Evolutionary conservation across 345 rosid species (phyloP).

Genomic region (Passiflora organensis): DNA sequence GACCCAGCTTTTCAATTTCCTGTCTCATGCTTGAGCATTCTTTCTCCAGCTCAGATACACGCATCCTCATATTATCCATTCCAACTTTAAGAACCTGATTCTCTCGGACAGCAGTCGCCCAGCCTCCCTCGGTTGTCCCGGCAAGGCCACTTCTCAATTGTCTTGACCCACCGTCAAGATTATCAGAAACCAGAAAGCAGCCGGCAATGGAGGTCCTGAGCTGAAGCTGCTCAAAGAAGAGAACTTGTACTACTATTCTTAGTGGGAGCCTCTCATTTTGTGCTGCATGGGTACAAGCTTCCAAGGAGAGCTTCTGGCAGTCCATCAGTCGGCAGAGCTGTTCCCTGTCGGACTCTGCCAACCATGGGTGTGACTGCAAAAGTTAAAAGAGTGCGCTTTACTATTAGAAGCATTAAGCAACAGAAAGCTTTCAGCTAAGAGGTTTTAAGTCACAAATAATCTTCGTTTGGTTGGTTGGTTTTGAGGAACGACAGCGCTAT

Average conservation of each 20-base stretch:
- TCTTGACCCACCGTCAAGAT: conserved; percentile 76
- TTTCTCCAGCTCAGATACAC: conserved; percentile 82
- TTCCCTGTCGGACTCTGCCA: conserved; percentile 82
- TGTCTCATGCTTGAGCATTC: conserved; percentile 60
- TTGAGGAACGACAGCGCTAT: too few species aligned
- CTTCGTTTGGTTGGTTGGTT: too few species aligned
- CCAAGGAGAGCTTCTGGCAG: conserved; percentile 94
- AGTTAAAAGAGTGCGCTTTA: too few species aligned
- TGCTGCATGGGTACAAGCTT: conserved; percentile 97
- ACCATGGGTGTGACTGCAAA: conserved; percentile 95
- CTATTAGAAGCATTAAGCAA: too few species aligned
- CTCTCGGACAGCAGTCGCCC: conserved; percentile 91
- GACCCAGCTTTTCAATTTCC: conserved; percentile 81
- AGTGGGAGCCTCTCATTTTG: conserved; percentile 94
- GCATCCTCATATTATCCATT: conserved; percentile 91
- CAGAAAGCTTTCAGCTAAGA: neutral
- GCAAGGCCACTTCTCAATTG: conserved; percentile 73
- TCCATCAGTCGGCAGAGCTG: conserved; percentile 85
- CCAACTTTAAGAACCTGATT: conserved; percentile 94
- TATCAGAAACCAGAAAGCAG: conserved; percentile 88
- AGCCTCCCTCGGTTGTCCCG: conserved; percentile 73
- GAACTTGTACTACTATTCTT: conserved; percentile 83
- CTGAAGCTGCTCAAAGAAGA: conserved; percentile 99
- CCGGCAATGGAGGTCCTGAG: conserved; percentile 95
- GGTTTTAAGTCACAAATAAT: too few species aligned